phyloP scores from a whole-genome alignment of 305 asterid species.

The Petunia hybrid region DNA sequence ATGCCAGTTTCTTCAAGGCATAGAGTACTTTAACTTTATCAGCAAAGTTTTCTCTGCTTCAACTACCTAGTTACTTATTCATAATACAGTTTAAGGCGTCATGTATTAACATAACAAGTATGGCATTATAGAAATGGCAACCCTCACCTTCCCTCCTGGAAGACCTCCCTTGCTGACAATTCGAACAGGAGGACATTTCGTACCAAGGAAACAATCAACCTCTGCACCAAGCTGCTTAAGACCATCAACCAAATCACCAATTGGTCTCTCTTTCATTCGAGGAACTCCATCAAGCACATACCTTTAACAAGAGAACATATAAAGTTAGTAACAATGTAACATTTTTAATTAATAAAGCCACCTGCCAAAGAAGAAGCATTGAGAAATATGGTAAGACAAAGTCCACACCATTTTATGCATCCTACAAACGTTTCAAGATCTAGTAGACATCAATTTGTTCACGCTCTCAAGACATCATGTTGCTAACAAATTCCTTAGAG shows the following conservation, averaged over 20 bases:
- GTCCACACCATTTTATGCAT: not conserved
- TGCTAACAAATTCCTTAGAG: not conserved
- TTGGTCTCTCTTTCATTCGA: constrained; percentile 98
- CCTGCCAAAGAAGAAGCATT: not conserved
- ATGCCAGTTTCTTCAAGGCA: not conserved
- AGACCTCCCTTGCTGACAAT: constrained; percentile 95
- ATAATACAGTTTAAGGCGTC: constrained; percentile 5
- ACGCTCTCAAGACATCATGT: not conserved
- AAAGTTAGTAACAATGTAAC: not conserved
- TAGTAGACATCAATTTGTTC: constrained; percentile 2
- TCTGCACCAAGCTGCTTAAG: constrained; percentile 98
- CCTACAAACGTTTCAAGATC: constrained; percentile 11
- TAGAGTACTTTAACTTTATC: not conserved
- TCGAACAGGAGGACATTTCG: constrained; percentile 95
- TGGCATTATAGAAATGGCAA: constrained; percentile 14
- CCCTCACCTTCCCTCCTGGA: constrained; percentile 91
- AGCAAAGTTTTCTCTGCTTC: not conserved
- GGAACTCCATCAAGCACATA: constrained; percentile 98
- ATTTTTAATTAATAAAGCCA: not conserved
- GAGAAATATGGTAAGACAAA: constrained; percentile 1
- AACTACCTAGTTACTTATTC: not conserved
- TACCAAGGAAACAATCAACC: constrained; percentile 87
- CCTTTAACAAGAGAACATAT: constrained; percentile 39
- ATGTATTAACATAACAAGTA: not conserved
- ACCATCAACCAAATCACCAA: constrained; percentile 91